Conservation (phyloP, 805 yeast genomes). For the Zygosaccharomyces bisporus region DNA sequence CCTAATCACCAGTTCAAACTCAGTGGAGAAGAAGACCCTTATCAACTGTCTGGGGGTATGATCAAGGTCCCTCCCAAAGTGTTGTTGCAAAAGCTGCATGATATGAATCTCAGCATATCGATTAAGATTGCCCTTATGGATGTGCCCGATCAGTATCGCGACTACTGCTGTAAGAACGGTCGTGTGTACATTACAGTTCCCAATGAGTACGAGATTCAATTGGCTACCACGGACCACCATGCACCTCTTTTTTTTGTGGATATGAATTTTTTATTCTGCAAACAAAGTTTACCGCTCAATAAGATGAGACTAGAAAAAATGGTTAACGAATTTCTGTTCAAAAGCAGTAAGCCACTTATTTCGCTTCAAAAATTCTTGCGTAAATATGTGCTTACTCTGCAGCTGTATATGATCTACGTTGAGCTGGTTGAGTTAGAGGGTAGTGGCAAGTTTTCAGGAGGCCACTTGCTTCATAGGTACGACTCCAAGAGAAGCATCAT, state of each 20-base stretch:
- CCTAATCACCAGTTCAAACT: constrained; percentile 58
- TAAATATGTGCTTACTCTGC: constrained; percentile 34
- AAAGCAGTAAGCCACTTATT: constrained; percentile 28
- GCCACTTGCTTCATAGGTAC: constrained; percentile 33
- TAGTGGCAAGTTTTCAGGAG: constrained; percentile 34
- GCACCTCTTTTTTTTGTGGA: constrained; percentile 78
- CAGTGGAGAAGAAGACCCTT: constrained; percentile 23
- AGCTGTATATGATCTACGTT: constrained; percentile 33
- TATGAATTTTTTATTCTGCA: constrained; percentile 55
- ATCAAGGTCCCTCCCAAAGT: constrained; percentile 47
- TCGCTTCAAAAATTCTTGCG: constrained; percentile 33
- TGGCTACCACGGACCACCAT: constrained; percentile 67
- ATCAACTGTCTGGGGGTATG: constrained; percentile 14
- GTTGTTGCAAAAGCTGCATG: constrained; percentile 57
- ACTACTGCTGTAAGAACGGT: constrained; percentile 71
- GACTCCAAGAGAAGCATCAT: constrained; percentile 34
- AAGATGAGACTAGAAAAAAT: constrained; percentile 31
- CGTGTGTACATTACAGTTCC: constrained; percentile 61
- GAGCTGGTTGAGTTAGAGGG: constrained; percentile 29
- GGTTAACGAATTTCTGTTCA: constrained; percentile 33
- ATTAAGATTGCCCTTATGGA: constrained; percentile 68
- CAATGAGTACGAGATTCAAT: constrained; percentile 66
- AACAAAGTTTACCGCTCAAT: constrained; percentile 27
- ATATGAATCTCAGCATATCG: constrained; percentile 68
- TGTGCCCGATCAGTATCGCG: constrained; percentile 61